Conservation (phyloP, 805 yeast genomes). For the Candida sanyiensis region DNA sequence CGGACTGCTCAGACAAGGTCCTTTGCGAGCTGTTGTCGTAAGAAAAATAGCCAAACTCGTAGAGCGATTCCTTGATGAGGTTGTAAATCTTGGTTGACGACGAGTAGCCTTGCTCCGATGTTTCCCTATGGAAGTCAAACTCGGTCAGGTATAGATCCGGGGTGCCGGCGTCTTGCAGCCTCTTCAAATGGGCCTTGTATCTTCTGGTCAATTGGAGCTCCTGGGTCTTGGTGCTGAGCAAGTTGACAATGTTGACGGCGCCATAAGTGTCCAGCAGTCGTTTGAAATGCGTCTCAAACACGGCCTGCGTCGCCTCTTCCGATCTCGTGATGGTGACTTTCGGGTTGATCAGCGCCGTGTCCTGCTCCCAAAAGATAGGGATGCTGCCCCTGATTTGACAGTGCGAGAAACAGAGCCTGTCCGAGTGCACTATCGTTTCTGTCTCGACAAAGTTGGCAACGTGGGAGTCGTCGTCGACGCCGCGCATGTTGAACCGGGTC, state of each 20-base stretch:
- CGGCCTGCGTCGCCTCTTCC: slow-evolving; percentile 85
- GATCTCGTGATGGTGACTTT: slow-evolving; percentile 87
- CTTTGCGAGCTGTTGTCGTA: slow-evolving; percentile 54
- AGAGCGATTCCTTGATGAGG: slow-evolving; percentile 56
- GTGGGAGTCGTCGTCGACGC: slow-evolving; percentile 90
- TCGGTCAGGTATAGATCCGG: slow-evolving; percentile 57
- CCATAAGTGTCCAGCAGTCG: slow-evolving; percentile 71
- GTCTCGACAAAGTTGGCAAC: slow-evolving; percentile 97
- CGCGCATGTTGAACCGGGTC: slow-evolving; percentile 90
- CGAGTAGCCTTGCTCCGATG: slow-evolving; percentile 84
- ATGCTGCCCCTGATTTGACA: slow-evolving; percentile 93
- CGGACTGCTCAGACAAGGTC: slow-evolving; percentile 71
- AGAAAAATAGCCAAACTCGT: slow-evolving; percentile 77
- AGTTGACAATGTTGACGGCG: slow-evolving; percentile 80
- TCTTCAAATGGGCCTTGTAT: slow-evolving; percentile 53
- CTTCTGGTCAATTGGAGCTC: slow-evolving; percentile 69
- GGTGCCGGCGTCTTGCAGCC: slow-evolving; percentile 27
- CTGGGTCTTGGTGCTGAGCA: slow-evolving; percentile 72
- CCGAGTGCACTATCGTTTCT: slow-evolving; percentile 65
- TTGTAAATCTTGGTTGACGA: slow-evolving; percentile 71
- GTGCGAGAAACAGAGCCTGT: slow-evolving; percentile 59
- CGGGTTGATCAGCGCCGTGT: slow-evolving; percentile 83
- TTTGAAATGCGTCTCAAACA: slow-evolving; percentile 77
- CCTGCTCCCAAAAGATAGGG: slow-evolving; percentile 98
- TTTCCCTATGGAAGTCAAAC: slow-evolving; percentile 92